A percentile compares a stretch with the other conserved stretches of the same genome.
These are phyloP conservation scores for Collybia sp. DNA, from an alignment of 768 basidiomycete species.

Conservation along the genomic window DNA sequence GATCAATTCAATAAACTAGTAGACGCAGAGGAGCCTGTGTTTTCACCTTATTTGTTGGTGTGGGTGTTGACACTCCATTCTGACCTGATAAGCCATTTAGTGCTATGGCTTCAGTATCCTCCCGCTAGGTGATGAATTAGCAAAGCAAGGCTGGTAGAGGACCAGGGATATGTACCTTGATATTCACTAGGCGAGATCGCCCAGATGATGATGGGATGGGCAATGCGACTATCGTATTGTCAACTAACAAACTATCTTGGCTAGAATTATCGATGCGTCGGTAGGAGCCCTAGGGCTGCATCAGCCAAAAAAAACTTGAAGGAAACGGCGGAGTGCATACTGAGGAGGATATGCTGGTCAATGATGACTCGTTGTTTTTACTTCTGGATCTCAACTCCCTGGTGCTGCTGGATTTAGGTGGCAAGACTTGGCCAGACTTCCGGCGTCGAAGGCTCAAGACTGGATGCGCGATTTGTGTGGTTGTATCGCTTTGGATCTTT, in stretches of 20 bases:
- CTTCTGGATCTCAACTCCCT: slow-evolving; percentile 42
- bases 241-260: slow-evolving; percentile 13
- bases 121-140: slow-evolving; percentile 18
- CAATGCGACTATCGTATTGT: slow-evolving; percentile 11
- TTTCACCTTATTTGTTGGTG: slow-evolving; percentile 10
- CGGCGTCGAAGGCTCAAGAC: not conserved
- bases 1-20: too few relatives aligned
- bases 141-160: not conserved
- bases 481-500: slow-evolving; percentile 1
- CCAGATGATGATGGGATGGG: slow-evolving; percentile 9
- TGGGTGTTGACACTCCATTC: slow-evolving; percentile 7
- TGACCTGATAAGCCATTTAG: slow-evolving; percentile 6
- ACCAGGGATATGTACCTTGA: slow-evolving; percentile 20
- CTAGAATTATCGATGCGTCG: slow-evolving; percentile 20
- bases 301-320: not conserved
- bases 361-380: slow-evolving; percentile 33
- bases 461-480: slow-evolving; percentile 2
- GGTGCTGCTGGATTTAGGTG: slow-evolving; percentile 18
- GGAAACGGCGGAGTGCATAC: slow-evolving; percentile 16
- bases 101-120: slow-evolving; percentile 26
- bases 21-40: too few relatives aligned
- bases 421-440: not conserved
- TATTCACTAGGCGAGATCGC: slow-evolving; percentile 22
- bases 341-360: slow-evolving; percentile 34
- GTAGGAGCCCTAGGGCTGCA: slow-evolving; percentile 12